Percentiles rank a stretch among this genome's conserved stretches.
Conservation (phyloP, 441 rosid genomes). For the Daphne laureola region DNA sequence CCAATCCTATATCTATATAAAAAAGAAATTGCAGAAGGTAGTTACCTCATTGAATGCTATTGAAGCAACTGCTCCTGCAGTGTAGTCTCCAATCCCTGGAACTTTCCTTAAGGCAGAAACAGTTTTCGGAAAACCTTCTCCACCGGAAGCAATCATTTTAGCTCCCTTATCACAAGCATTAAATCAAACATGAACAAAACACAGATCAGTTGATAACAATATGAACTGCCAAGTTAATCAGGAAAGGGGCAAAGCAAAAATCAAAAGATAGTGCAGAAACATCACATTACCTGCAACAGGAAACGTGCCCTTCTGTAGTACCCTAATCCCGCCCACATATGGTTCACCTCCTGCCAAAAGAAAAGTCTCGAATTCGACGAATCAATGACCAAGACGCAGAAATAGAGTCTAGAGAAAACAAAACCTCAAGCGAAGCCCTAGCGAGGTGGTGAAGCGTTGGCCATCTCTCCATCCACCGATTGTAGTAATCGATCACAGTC, state of each 20-base stretch:
- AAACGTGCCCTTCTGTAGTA: slow-evolving; percentile 91
- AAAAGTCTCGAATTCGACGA: neutral
- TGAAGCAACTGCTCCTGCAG: slow-evolving; percentile 94
- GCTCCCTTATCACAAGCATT: slow-evolving; percentile 52
- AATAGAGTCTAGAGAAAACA: neutral
- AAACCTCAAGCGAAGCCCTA: slow-evolving; percentile 81
- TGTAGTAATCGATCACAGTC: slow-evolving; percentile 74
- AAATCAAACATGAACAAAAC: slow-evolving; percentile 6
- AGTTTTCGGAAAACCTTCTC: slow-evolving; percentile 54
- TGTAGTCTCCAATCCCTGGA: slow-evolving; percentile 90
- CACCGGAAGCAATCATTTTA: slow-evolving; percentile 58
- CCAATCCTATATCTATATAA: slow-evolving; percentile 4
- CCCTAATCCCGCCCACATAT: slow-evolving; percentile 95
- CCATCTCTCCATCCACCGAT: slow-evolving; percentile 90
- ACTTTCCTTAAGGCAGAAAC: slow-evolving; percentile 55
- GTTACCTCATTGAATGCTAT: slow-evolving; percentile 76
- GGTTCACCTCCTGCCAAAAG: slow-evolving; percentile 73
- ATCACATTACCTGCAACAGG: slow-evolving; percentile 53
- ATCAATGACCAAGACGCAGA: neutral
- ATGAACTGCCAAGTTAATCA: too few relatives aligned
- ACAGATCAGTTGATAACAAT: neutral
- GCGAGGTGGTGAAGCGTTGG: slow-evolving; percentile 67
- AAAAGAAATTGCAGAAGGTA: slow-evolving; percentile 11
- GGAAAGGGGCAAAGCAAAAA: neutral
- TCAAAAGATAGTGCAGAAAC: neutral